phyloP scores from a whole-genome alignment of 306 rosid species.

The Malus domestica region ASM211411v1 NC_041793.1:10766001-10766500 shows the following conservation, averaged over 20 bases:
- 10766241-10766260: too few species aligned
- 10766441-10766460: slow-evolving; percentile 33
- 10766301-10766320: background rate
- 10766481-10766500: background rate
- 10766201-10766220: too few species aligned
- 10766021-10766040: slow-evolving; percentile 56
- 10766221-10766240: too few species aligned
- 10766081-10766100: background rate
- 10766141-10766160: too few species aligned
- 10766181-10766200: too few species aligned
- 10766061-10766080: too few species aligned
- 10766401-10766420: background rate
- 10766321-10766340: background rate
- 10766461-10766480: background rate
- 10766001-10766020: slow-evolving; percentile 60
- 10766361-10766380: background rate
- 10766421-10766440: slow-evolving; percentile 53
- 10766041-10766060: slow-evolving; percentile 31
- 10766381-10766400: background rate
- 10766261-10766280: too few species aligned
- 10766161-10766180: too few species aligned
- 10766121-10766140: too few species aligned
- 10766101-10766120: background rate
- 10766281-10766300: too few species aligned
- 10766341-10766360: background rate